phyloP scores from a whole-genome alignment of 2,329 filamentous ascomycete species.

The Diaporthe sp. region DNA sequence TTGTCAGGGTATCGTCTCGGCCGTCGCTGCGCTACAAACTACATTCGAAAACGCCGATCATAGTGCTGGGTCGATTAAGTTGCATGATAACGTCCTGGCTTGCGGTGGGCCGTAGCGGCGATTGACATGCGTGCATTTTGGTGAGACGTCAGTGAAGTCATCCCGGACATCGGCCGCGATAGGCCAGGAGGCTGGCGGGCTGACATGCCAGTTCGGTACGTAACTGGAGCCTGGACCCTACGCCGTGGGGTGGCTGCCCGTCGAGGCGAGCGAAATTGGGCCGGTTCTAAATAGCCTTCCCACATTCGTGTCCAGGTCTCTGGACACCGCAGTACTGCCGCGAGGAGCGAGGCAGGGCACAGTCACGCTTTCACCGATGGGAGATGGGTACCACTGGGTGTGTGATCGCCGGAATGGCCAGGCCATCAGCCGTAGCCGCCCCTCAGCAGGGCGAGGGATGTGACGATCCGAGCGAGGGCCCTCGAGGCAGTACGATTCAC shows the following conservation, averaged over 20 bases:
- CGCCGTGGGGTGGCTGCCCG: slow-evolving; percentile 9
- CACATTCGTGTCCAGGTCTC: slow-evolving; percentile 4
- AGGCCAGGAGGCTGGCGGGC: slow-evolving; percentile 15
- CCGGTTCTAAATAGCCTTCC: slow-evolving; percentile 19
- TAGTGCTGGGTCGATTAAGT: slow-evolving; percentile 4
- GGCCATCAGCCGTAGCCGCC: slow-evolving; percentile 26
- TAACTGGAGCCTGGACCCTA: slow-evolving; percentile 17
- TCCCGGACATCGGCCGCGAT: slow-evolving; percentile 30
- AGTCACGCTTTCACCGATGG: slow-evolving; percentile 9
- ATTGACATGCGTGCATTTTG: slow-evolving; percentile 10
- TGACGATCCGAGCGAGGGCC: slow-evolving; percentile 26
- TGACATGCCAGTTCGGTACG: slow-evolving; percentile 21
- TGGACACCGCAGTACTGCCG: slow-evolving; percentile 1
- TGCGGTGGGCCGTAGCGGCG: slow-evolving; percentile 9
- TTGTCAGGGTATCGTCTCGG: slow-evolving; percentile 20
- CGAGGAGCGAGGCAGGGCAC: slow-evolving; percentile 15
- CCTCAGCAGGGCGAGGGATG: slow-evolving; percentile 15
- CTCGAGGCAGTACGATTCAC: slow-evolving; percentile 31
- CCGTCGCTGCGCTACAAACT: slow-evolving; percentile 12
- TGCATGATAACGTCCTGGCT: slow-evolving; percentile 12
- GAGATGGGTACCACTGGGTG: slow-evolving; percentile 8
- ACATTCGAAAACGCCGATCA: slow-evolving; percentile 12
- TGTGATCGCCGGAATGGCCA: slow-evolving; percentile 25
- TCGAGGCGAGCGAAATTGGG: slow-evolving; percentile 28
- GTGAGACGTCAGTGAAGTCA: slow-evolving; percentile 30